Percentiles rank a stretch among this genome's conserved stretches.
These are phyloP conservation scores for Saccharomycopsis vini DNA, from an alignment of 805 yeast genomes.

Conservation along the genomic window DNA sequence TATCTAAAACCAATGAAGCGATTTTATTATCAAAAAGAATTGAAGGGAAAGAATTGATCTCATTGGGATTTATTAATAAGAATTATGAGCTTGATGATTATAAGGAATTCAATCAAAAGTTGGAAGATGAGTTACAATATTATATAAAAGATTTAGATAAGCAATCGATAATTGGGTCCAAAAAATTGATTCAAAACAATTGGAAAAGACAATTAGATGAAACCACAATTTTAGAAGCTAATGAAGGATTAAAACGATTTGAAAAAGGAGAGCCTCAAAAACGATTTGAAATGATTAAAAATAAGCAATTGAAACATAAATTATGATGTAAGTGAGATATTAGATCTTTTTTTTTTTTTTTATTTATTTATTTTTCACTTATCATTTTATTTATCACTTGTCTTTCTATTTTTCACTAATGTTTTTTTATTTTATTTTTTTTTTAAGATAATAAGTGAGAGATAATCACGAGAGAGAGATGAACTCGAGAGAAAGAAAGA, in stretches of 20 bases:
- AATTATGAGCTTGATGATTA: slow-evolving; percentile 31
- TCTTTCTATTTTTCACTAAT: too few species aligned
- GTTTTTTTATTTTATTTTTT: too few species aligned
- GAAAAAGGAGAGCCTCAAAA: slow-evolving; percentile 63
- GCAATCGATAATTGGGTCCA: slow-evolving; percentile 37
- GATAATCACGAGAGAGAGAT: too few species aligned
- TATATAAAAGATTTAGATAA: slow-evolving; percentile 37
- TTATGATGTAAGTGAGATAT: slow-evolving; percentile 27
- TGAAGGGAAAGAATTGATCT: slow-evolving; percentile 43
- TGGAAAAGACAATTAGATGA: slow-evolving; percentile 31
- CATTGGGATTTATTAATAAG: slow-evolving; percentile 55
- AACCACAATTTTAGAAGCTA: slow-evolving; percentile 57
- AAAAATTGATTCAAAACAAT: slow-evolving; percentile 31
- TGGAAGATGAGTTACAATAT: slow-evolving; percentile 29
- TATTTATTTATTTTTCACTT: too few species aligned
- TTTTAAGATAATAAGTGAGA: too few species aligned
- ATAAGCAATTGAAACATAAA: slow-evolving; percentile 53
- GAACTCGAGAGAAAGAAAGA: too few species aligned
- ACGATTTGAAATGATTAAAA: slow-evolving; percentile 49
- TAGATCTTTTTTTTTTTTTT: too few species aligned
- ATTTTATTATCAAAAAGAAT: slow-evolving; percentile 62
- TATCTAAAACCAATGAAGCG: slow-evolving; percentile 65
- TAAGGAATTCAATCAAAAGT: slow-evolving; percentile 36
- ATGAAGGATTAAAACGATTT: slow-evolving; percentile 64
- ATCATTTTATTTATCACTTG: too few species aligned